Conservation (phyloP, 441 rosid genomes). For the Populus hybrid region DNA sequence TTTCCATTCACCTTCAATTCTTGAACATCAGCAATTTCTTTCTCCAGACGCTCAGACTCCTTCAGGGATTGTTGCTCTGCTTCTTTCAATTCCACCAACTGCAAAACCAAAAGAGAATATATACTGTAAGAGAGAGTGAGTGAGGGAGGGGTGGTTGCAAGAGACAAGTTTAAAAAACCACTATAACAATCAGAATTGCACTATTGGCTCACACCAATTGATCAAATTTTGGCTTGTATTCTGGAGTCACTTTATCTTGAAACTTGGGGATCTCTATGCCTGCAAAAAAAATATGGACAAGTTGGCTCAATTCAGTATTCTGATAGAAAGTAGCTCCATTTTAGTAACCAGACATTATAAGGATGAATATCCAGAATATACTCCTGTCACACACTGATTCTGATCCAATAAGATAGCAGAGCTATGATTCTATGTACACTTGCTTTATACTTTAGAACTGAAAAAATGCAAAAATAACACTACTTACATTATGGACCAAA, state of each 20-base stretch:
- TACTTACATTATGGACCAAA: background rate
- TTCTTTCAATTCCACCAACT: slow-evolving; percentile 88
- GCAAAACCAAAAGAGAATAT: background rate
- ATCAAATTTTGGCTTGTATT: too few relatives aligned
- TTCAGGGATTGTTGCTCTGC: slow-evolving; percentile 73
- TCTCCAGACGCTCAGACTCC: slow-evolving; percentile 77
- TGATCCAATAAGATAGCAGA: background rate
- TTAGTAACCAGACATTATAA: background rate
- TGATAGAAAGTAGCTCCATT: background rate
- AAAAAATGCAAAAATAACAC: too few relatives aligned
- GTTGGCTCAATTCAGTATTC: background rate
- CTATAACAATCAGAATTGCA: background rate
- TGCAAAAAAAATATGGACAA: slow-evolving; percentile 18
- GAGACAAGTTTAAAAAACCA: background rate
- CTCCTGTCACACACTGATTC: background rate
- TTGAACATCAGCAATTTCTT: slow-evolving; percentile 74
- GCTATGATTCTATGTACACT: background rate
- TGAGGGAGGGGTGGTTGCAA: background rate
- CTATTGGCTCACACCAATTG: too few relatives aligned
- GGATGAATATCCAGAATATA: background rate
- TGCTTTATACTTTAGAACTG: background rate
- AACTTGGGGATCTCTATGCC: slow-evolving; percentile 79
- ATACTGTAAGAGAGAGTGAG: background rate
- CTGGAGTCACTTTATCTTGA: slow-evolving; percentile 38
- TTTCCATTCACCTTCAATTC: slow-evolving; percentile 68